Evolutionary conservation across 441 rosid species (phyloP).

Genomic region (Pelargonium myrrhifolium): DNA sequence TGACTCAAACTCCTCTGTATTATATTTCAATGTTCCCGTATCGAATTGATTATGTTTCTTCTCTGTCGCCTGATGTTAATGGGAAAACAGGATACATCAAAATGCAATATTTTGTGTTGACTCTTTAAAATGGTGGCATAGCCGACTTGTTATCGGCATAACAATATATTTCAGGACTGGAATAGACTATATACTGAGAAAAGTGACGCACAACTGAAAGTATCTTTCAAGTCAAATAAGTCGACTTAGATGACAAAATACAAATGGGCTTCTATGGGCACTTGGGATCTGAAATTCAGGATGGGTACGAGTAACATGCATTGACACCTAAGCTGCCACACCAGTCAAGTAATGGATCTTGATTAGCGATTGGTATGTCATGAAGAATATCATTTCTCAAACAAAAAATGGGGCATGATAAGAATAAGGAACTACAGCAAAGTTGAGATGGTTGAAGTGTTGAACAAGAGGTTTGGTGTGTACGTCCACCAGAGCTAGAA

Average conservation of each 20-base stretch:
- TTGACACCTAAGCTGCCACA: not conserved
- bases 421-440: not conserved
- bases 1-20: slow-evolving; percentile 45
- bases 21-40: slow-evolving; percentile 28
- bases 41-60: slow-evolving; percentile 34
- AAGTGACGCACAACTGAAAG: not conserved
- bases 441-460: too few species aligned
- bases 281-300: not conserved
- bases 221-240: not conserved
- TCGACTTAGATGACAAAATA: not conserved
- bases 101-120: not conserved
- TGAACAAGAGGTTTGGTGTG: too few species aligned
- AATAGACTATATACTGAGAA: not conserved
- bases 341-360: not conserved
- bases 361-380: not conserved
- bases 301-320: not conserved
- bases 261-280: not conserved
- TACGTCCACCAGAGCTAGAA: not conserved
- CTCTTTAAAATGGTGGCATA: not conserved
- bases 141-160: not conserved
- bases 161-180: not conserved
- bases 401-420: not conserved
- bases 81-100: not conserved
- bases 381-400: not conserved
- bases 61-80: slow-evolving; percentile 44